phyloP scores from a whole-genome alignment of 2,329 filamentous ascomycete genomes.

The Mollisia scopiformis region DNA sequence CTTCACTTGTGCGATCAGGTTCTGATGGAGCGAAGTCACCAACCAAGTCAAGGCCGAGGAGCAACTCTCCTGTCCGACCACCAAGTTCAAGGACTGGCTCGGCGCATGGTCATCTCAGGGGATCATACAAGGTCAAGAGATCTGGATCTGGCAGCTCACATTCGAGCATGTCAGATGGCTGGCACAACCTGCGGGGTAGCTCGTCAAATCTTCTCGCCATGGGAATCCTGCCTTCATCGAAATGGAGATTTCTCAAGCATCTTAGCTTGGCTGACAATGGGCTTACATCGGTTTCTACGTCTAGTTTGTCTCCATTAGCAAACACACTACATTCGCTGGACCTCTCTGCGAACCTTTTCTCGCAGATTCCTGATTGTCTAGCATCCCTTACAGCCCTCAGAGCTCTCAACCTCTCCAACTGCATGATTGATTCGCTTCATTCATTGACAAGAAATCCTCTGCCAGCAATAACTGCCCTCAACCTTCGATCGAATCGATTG shows the following conservation, averaged over 20 bases:
- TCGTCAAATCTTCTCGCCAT: constrained; percentile 75
- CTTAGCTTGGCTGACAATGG: constrained; percentile 91
- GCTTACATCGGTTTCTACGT: constrained; percentile 75
- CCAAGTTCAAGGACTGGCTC: constrained; percentile 70
- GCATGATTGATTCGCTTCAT: constrained; percentile 95
- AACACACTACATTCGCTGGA: constrained; percentile 92
- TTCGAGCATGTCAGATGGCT: constrained; percentile 71
- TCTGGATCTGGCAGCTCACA: constrained; percentile 93
- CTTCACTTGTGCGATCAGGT: constrained; percentile 32
- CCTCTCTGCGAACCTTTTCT: constrained; percentile 88
- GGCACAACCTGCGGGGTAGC: constrained; percentile 68
- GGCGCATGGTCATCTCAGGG: constrained; percentile 61
- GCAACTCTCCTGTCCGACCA: constrained; percentile 80
- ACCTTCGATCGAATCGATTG: constrained; percentile 86
- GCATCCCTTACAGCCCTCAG: constrained; percentile 85
- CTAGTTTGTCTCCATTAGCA: constrained; percentile 79
- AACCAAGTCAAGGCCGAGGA: constrained; percentile 59
- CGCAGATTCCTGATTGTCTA: constrained; percentile 90
- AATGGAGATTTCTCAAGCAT: constrained; percentile 95
- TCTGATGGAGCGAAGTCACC: constrained; percentile 35
- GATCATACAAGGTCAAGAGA: constrained; percentile 72
- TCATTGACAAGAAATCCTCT: constrained; percentile 84
- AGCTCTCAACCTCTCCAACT: constrained; percentile 90
- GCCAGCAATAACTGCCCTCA: constrained; percentile 90
- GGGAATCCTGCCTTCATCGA: constrained; percentile 76